These are phyloP conservation scores for Dimocarpus longan DNA, from an alignment of 345 rosid species.

Conservation along the genomic window DNA sequence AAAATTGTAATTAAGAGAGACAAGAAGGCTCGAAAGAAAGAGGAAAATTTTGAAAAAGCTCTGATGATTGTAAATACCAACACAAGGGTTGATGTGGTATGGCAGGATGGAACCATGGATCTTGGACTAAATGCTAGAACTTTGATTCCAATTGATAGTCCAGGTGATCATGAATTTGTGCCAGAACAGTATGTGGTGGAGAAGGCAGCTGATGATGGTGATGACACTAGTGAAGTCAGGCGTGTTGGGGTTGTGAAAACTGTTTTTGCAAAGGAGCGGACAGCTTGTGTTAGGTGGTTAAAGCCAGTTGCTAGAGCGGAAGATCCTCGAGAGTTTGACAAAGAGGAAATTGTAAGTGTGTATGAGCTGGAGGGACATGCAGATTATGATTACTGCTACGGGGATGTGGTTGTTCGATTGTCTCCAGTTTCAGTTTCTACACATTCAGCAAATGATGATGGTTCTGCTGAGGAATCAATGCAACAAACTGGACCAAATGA, in stretches of 20 bases:
- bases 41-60: slow-evolving; percentile 86
- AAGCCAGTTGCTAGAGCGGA: slow-evolving; percentile 73
- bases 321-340: slow-evolving; percentile 85
- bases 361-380: slow-evolving; percentile 96
- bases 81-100: slow-evolving; percentile 76
- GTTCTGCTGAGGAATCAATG: slow-evolving; percentile 38
- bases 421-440: slow-evolving; percentile 56
- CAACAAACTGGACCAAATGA: slow-evolving; percentile 37
- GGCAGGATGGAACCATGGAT: slow-evolving; percentile 88
- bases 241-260: slow-evolving; percentile 86
- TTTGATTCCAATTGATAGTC: slow-evolving; percentile 90
- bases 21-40: slow-evolving; percentile 77
- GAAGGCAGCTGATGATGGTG: slow-evolving; percentile 75
- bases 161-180: slow-evolving; percentile 97
- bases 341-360: slow-evolving; percentile 87
- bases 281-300: slow-evolving; percentile 86
- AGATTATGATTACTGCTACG: slow-evolving; percentile 96
- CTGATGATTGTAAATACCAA: slow-evolving; percentile 67
- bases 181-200: slow-evolving; percentile 94
- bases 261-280: slow-evolving; percentile 92
- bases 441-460: slow-evolving; percentile 39
- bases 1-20: slow-evolving; percentile 82
- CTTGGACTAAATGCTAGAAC: slow-evolving; percentile 51
- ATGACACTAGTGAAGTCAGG: slow-evolving; percentile 58
- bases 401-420: slow-evolving; percentile 86